Conservation (phyloP, 768 basidiomycete genomes). For the Myochromella boudieri region DNA sequence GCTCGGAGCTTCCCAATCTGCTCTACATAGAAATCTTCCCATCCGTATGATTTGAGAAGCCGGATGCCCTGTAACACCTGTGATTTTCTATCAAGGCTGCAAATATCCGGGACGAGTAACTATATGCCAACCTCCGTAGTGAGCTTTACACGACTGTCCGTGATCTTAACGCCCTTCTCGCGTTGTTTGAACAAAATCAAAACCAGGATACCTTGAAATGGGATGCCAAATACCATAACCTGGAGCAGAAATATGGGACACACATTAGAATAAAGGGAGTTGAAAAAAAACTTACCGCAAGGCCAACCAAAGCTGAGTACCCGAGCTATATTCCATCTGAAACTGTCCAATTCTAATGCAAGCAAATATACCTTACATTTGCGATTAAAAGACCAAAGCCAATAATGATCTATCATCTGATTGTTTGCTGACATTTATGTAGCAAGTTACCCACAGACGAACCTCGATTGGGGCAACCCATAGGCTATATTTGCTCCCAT, state of each 20-base stretch:
- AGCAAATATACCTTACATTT: constrained; percentile 37
- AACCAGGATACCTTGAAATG: constrained; percentile 55
- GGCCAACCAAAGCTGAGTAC: constrained; percentile 67
- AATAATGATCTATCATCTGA: constrained; percentile 41
- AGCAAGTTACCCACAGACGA: constrained; percentile 1
- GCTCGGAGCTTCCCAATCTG: constrained; percentile 39
- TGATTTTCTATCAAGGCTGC: neutral
- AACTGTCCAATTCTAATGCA: neutral
- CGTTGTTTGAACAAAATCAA: constrained; percentile 52
- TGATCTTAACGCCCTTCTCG: constrained; percentile 58
- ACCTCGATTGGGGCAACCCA: constrained; percentile 66
- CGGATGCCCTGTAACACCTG: constrained; percentile 67
- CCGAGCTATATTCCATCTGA: constrained; percentile 47
- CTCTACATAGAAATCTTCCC: constrained; percentile 50
- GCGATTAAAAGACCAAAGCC: constrained; percentile 62
- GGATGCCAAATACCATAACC: constrained; percentile 57
- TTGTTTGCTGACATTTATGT: neutral
- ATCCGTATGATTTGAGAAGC: constrained; percentile 63
- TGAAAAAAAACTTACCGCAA: constrained; percentile 35
- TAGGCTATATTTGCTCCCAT: constrained; percentile 30
- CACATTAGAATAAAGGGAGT: no score
- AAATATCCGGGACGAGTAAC: neutral
- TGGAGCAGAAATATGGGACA: constrained; percentile 16
- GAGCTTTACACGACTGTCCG: constrained; percentile 65
- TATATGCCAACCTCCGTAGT: constrained; percentile 50